Conservation (phyloP, 176 grass and related monocot species). For the Carex cristatella region DNA sequence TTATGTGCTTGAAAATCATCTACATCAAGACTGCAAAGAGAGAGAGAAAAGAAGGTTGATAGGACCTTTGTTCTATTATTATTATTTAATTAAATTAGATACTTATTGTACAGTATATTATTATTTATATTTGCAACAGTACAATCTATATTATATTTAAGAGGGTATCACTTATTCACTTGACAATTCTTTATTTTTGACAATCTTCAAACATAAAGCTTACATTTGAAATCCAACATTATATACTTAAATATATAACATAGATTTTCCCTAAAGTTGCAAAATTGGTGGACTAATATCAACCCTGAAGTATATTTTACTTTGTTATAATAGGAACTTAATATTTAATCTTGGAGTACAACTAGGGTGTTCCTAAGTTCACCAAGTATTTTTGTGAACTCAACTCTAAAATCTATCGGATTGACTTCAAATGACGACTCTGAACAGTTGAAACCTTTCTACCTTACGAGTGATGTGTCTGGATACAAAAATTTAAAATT, state of each 20-base stretch:
- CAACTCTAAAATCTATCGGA: too few relatives aligned
- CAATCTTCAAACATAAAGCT: not conserved
- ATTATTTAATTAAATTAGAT: not conserved
- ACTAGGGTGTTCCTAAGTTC: too few relatives aligned
- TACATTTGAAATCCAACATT: too few relatives aligned
- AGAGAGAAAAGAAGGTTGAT: not conserved
- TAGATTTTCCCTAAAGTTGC: not conserved
- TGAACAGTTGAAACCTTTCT: too few relatives aligned
- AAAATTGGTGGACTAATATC: not conserved
- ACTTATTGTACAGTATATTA: not conserved
- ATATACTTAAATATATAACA: not conserved
- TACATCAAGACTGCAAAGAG: not conserved
- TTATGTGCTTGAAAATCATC: not conserved
- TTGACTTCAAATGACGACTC: too few relatives aligned
- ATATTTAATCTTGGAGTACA: not conserved
- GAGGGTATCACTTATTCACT: too few relatives aligned
- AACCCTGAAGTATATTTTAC: not conserved
- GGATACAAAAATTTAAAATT: too few relatives aligned
- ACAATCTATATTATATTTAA: not conserved
- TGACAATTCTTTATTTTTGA: not conserved
- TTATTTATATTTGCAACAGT: not conserved
- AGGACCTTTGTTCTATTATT: not conserved
- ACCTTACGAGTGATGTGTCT: too few relatives aligned
- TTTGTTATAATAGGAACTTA: not conserved
- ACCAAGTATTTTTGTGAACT: too few relatives aligned